Evolutionary conservation across 441 rosid species (phyloP).

Genomic region (Adansonia madagascariensis): DNA sequence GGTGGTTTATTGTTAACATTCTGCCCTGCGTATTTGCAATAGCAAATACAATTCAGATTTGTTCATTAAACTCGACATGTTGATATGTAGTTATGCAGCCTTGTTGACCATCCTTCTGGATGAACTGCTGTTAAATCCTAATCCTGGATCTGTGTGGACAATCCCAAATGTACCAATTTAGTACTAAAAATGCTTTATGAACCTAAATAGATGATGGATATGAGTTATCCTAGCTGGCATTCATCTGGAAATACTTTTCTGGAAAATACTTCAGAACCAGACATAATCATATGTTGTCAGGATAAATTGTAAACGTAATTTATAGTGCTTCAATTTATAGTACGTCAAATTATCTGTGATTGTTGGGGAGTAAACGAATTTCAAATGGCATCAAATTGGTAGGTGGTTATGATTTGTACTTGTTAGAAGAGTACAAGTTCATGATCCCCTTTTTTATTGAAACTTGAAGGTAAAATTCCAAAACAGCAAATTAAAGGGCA

Average conservation of each 20-base stretch:
- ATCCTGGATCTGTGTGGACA: not conserved
- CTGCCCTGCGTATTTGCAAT: not conserved
- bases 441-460: not conserved
- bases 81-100: not conserved
- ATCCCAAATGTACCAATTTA: not conserved
- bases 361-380: not conserved
- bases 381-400: not conserved
- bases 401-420: not conserved
- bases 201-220: not conserved
- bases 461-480: not conserved
- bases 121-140: not conserved
- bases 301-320: not conserved
- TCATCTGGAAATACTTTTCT: not conserved
- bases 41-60: constrained; percentile 2
- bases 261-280: not conserved
- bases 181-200: constrained; percentile 6
- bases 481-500: not conserved
- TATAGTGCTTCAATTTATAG: not conserved
- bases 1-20: constrained; percentile 12
- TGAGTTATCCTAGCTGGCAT: not conserved
- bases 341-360: too few relatives aligned
- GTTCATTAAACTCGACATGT: not conserved
- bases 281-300: not conserved
- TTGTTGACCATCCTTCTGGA: not conserved
- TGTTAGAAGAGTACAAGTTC: not conserved